Evolutionary conservation across 2,329 filamentous ascomycete genomes (phyloP), one percentile per base, ranked within the genome.

Genomic region (Epichloe coenophiala): DNA sequence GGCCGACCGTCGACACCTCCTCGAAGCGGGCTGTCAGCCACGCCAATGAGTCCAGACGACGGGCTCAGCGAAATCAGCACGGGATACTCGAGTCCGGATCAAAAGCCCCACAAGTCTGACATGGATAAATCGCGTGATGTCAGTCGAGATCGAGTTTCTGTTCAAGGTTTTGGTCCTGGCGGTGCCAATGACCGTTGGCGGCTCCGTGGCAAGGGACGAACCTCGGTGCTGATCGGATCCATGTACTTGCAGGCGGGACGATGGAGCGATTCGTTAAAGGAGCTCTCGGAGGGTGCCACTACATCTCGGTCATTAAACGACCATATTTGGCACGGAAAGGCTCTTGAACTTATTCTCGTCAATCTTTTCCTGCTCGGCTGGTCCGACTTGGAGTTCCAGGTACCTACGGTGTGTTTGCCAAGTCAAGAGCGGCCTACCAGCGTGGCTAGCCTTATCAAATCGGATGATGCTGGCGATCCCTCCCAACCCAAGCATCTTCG

Each of bases 261-360:
- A 55, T 96, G 93, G 89, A 79, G 76, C 45, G 90, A 97, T 68
- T 90, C 91, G 7, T 66, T 97, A 44, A 85, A 81, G 63, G 88
- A 95, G 62, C 77, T 96, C 21, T 74, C 81, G 9, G 91, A 96
- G 53, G 88, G 85, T 49, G 89, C 86, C 2, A 78, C 78, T 9
- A 80, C 84, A 58, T 84, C 88, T 15, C 84, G 88, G 59, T 82
- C 81, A 38, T 78, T 86, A 52, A 90, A 88, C 59, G 93, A 98
- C 66, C 88, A 95, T 66, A 66, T 97, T n/a, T 98, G 93, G 91
- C 88, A 96, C 68, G 93, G 87, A 17, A 97, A 97, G 67, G 90
- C 88, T 1, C 73, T 98, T 19, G 94, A 98, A 63, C 81, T 90
- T 31, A 87, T 95, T 53, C 71, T 93, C 45, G 75, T 95, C 27